Percentiles rank a stretch among this genome's conserved stretches.
phyloP scores from a whole-genome alignment of 2,329 filamentous ascomycete species.

The Mollisia scopiformis region DNA sequence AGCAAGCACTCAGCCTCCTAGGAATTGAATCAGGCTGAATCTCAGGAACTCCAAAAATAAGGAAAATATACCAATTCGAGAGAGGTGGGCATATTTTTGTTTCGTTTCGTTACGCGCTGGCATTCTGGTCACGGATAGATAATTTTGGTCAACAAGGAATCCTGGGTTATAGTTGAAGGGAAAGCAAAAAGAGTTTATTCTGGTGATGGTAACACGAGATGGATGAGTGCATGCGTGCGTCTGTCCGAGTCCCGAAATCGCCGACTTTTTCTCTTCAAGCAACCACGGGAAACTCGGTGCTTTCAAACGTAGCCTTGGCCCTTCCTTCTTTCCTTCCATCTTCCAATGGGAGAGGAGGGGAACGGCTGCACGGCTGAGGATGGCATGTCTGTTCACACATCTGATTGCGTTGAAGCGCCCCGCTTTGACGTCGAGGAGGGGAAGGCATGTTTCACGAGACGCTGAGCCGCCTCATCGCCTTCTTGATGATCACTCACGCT shows the following conservation, averaged over 20 bases:
- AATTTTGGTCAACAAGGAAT: no score
- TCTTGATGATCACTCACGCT: background rate
- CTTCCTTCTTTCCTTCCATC: background rate
- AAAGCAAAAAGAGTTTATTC: background rate
- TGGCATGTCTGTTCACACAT: background rate
- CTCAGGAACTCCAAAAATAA: background rate
- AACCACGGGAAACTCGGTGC: background rate
- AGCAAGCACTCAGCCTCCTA: background rate
- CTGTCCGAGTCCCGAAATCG: background rate
- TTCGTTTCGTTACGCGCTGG: background rate
- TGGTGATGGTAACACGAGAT: background rate
- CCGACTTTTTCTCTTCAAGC: background rate
- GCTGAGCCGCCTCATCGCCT: slow-evolving; percentile 3
- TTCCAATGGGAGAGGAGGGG: background rate
- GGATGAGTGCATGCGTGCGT: background rate
- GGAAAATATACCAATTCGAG: no score
- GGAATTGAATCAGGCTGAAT: background rate
- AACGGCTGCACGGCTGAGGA: background rate
- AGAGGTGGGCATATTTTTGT: background rate
- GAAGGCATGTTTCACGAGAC: background rate
- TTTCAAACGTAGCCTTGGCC: background rate
- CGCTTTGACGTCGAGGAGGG: background rate
- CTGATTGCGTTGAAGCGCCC: slow-evolving; percentile 10
- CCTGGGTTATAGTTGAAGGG: no score
- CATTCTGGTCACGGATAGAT: no score